Percentiles rank a stretch among this genome's conserved stretches.
These are phyloP conservation scores for Syzygium jambos DNA, from an alignment of 345 rosid species.

Conservation along the genomic window DNA sequence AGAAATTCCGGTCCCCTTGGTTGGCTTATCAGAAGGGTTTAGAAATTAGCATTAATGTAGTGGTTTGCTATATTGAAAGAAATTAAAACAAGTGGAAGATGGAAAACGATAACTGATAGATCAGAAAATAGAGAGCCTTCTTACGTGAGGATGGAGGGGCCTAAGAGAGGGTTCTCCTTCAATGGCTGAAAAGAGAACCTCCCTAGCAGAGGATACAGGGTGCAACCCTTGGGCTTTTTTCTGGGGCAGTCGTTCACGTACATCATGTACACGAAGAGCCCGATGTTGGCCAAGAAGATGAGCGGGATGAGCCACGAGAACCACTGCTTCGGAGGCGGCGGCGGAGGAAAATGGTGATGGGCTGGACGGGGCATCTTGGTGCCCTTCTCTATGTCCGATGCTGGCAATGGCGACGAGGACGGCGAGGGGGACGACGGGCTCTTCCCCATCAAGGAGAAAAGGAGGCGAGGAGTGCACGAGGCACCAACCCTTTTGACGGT, in stretches of 20 bases:
- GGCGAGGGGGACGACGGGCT: slow-evolving; percentile 5
- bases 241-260: slow-evolving; percentile 59
- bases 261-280: slow-evolving; percentile 48
- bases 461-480: slow-evolving; percentile 2
- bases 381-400: slow-evolving; percentile 17
- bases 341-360: slow-evolving; percentile 27
- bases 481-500: not conserved
- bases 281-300: slow-evolving; percentile 32
- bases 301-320: slow-evolving; percentile 61
- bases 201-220: slow-evolving; percentile 20
- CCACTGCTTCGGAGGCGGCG: slow-evolving; percentile 49
- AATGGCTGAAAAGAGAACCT: slow-evolving; percentile 49
- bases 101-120: not conserved
- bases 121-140: not conserved
- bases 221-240: not conserved
- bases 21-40: not conserved
- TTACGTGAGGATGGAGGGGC: slow-evolving; percentile 66
- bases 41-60: not conserved
- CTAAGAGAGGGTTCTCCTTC: slow-evolving; percentile 41
- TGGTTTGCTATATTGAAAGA: not conserved
- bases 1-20: not conserved
- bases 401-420: not conserved
- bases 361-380: not conserved
- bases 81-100: not conserved
- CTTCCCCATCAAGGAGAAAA: slow-evolving; percentile 28